phyloP scores from a whole-genome alignment of 2,329 filamentous ascomycete genomes.

The Dactylellina parvicollis region DNA sequence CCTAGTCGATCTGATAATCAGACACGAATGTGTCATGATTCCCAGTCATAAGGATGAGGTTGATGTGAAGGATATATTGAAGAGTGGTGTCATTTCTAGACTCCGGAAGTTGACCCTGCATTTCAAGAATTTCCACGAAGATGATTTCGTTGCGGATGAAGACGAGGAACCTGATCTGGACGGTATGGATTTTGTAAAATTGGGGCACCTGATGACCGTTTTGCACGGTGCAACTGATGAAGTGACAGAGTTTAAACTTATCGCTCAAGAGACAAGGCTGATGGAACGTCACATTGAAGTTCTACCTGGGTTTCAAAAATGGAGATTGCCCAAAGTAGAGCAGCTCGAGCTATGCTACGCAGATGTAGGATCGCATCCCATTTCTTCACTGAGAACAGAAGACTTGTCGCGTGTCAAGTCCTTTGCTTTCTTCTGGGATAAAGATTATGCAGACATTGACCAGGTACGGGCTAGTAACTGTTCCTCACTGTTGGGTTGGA shows the following conservation, averaged over 20 bases:
- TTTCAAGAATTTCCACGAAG: background rate
- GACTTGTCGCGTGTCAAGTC: background rate
- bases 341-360: background rate
- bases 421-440: background rate
- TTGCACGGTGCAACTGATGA: background rate
- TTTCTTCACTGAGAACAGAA: background rate
- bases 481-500: too few relatives aligned
- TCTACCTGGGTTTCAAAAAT: background rate
- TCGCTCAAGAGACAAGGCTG: background rate
- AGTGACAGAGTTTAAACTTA: background rate
- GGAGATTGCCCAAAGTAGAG: background rate
- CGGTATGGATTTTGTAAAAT: background rate
- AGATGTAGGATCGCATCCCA: background rate
- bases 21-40: background rate
- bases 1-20: background rate
- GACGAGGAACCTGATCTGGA: too few relatives aligned
- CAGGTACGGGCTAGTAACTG: too few relatives aligned
- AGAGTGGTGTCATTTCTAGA: background rate
- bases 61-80: background rate
- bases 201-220: background rate
- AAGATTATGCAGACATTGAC: too few relatives aligned
- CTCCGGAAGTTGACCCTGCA: background rate
- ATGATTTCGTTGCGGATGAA: too few relatives aligned
- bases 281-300: too few relatives aligned
- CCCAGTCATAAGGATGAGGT: too few relatives aligned